Base-by-base conservation (phyloP, 164 flowering plant genomes). In the Piper longum region DNA sequence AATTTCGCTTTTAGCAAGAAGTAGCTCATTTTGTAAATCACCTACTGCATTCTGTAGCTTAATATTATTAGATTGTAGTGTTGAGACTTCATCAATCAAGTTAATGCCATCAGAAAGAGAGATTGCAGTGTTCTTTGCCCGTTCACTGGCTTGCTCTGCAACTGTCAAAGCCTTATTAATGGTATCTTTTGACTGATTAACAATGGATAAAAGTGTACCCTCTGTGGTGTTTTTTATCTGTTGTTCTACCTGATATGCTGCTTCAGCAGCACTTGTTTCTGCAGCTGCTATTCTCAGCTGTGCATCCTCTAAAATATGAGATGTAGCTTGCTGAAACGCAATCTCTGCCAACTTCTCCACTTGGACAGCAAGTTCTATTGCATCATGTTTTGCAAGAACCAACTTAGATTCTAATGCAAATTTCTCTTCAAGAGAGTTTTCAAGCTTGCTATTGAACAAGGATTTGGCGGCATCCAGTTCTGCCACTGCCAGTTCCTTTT, bases 301-400 rank as follows among this genome's bases (percentile, higher is more conserved):
- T 2, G 84, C 82, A 72, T 83, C 84, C 64, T 79, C 80, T 59
- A 83, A 63, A 60, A 83, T 74, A 73, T 81, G 84, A 70, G 83
- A 76, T 26, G 83, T 83, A 41, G 79, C 83, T 67, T 79, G 87
- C 64, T 79, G 79, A 66, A 81, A 77, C 48, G 84, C 75, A 65
- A 72, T 62, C 66, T 79, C 84, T 18, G 82, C 83, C 68, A 81
- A 67, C 73, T 78, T 81, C 65, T 83, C 84, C 17, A 83, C 87
- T 69, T 83, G 82, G n/a, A 83, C 81, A 36, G 86, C 83, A 67
- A 83, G 83, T 65, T 77, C 83, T 64, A 83, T 72, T 52, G 79
- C 80, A 76, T 79, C 83, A 68, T 81, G 79, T 70, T 79, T 83
- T 57, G 81, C 84, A 39, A 73, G 72, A 59, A 79, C 79, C 76